Percentiles rank a stretch among this genome's conserved stretches.
phyloP scores from a whole-genome alignment of 1,284 basidiomycete genomes.

The Retiboletus fuscus region DNA sequence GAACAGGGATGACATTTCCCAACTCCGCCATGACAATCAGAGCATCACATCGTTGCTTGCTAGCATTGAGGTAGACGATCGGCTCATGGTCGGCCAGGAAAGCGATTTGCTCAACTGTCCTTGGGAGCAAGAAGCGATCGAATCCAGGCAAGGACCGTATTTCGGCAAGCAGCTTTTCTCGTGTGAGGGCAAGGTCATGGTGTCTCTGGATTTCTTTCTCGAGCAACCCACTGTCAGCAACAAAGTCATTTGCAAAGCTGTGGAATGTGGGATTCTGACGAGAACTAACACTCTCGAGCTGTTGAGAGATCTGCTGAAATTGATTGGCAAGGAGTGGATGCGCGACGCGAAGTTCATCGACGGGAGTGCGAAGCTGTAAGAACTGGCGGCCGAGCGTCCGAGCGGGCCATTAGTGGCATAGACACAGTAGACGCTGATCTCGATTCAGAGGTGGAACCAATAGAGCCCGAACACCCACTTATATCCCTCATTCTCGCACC shows the following conservation, averaged over 20 bases:
- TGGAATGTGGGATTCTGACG: neutral
- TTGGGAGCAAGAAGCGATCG: neutral
- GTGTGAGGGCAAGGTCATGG: neutral
- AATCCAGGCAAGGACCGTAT: neutral
- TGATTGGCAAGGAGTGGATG: neutral
- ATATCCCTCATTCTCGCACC: slow-evolving; percentile 26
- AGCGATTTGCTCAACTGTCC: neutral
- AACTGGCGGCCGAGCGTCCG: neutral
- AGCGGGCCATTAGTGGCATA: neutral
- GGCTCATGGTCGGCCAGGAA: neutral
- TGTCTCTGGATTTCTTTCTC: neutral
- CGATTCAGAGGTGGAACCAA: slow-evolving; percentile 27
- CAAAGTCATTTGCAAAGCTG: neutral
- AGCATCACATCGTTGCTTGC: neutral
- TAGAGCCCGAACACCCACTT: slow-evolving; percentile 29
- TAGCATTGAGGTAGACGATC: neutral
- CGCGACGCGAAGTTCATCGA: neutral
- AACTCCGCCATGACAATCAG: neutral
- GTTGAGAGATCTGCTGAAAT: neutral
- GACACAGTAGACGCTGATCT: slow-evolving; percentile 26
- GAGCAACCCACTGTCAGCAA: neutral
- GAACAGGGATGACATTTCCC: neutral
- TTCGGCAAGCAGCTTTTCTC: neutral
- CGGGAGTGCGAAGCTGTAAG: neutral
- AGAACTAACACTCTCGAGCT: neutral